Evolutionary conservation across 164 flowering plant genomes (phyloP), one percentile per base, ranked within the genome.

Genomic region (Hamamelis virginiana): DNA sequence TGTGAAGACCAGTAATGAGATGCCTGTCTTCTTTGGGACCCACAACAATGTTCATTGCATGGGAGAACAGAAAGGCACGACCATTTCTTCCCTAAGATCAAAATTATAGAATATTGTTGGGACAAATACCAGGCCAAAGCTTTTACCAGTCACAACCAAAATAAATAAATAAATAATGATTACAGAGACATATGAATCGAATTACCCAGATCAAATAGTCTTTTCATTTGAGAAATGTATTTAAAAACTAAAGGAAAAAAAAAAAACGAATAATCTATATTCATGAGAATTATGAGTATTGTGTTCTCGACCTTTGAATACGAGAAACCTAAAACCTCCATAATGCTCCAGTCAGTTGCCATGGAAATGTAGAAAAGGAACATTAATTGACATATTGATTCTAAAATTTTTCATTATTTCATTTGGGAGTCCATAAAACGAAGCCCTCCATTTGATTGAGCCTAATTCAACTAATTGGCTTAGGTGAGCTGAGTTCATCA

Each of bases 11-110:
- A 38, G 87, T 87, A 74, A 85, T 60, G 19, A 85, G 84, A 21
- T 76, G 80, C 73, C 86, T 74, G 69, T 87, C 89, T 55, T 80
- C 86, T 66, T 85, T 83, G 0, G 83, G 79, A 44, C 91, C 91
- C 18, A 72, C 77, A 38, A 41, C 66, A 58, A 85, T 74, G 72
- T 87, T 87, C 89, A 82, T 82, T 14, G 84, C 86, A 64, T 83
- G 87, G 22, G 85, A 76, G 65, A 87, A 87, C 50, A 87, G 73
- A 74, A 82, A 87, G 6, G 85, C 88, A 22, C 88, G 75, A 6
- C 87, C 83, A 62, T 80, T 68, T 69, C 79, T 80, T 80, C 87
- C 87, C 86, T 84, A 67, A 56, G 52, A 60, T 59, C 23, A 50
- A 72, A 15, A 38, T 47, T 60, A 52, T 43, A 62, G 28, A 33